Percentiles rank a stretch among this genome's conserved stretches.
phyloP scores from a whole-genome alignment of 2,329 filamentous ascomycete species.

The Neofusicoccum ribis region DNA sequence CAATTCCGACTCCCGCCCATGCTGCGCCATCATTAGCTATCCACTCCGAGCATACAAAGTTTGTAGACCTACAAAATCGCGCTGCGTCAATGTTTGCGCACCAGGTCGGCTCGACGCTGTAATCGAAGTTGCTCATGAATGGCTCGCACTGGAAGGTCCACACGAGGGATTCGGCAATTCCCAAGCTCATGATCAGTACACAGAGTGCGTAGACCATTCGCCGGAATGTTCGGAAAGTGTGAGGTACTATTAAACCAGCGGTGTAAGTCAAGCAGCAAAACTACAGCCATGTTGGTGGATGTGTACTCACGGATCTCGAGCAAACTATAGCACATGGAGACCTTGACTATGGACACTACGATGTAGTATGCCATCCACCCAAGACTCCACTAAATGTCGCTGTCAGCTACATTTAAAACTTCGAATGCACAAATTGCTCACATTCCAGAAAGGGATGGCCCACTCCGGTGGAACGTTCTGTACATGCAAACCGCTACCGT shows the following conservation, averaged over 20 bases:
- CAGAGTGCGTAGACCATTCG: neutral
- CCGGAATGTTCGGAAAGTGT: conserved; percentile 8
- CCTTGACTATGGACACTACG: conserved; percentile 17
- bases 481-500: conserved; percentile 16
- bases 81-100: conserved; percentile 13
- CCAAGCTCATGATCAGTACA: conserved; percentile 7
- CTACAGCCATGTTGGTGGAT: too few relatives aligned
- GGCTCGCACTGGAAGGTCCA: conserved; percentile 18
- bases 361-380: conserved; percentile 18
- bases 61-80: conserved; percentile 7
- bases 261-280: neutral
- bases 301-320: conserved; percentile 14
- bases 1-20: conserved; percentile 18
- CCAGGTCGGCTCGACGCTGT: neutral
- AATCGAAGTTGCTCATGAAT: conserved; percentile 19
- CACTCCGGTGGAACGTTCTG: conserved; percentile 8
- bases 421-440: neutral
- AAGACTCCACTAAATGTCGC: neutral
- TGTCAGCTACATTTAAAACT: neutral
- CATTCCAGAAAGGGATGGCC: conserved; percentile 13
- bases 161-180: conserved; percentile 9
- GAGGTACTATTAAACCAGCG: neutral
- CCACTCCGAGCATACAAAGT: neutral
- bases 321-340: conserved; percentile 19
- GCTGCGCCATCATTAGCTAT: neutral